A percentile compares a stretch with the other conserved stretches of the same genome.
Conservation (phyloP, 768 basidiomycete genomes). For the Suillus subalutaceus region DNA sequence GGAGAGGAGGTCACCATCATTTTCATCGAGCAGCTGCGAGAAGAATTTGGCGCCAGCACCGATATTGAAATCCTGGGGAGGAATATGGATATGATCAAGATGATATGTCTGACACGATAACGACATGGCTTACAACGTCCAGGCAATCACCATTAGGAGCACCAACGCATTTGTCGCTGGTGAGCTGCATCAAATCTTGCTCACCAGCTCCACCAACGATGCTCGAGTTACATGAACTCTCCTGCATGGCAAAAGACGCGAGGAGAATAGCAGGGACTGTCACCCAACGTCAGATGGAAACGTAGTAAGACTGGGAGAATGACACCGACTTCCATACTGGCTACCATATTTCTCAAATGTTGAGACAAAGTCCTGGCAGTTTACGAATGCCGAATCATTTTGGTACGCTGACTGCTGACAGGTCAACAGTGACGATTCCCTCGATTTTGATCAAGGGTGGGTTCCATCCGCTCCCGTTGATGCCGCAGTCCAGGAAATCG, state of each 20-base stretch:
- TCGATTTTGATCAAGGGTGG: slow-evolving; percentile 63
- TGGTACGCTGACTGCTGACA: slow-evolving; percentile 52
- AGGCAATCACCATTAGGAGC: slow-evolving; percentile 49
- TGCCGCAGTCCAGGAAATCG: slow-evolving; percentile 79
- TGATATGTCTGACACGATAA: slow-evolving; percentile 2
- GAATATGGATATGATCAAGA: not conserved
- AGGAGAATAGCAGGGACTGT: slow-evolving; percentile 74
- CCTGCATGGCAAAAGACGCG: slow-evolving; percentile 90
- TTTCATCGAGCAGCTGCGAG: slow-evolving; percentile 41
- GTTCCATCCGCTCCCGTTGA: slow-evolving; percentile 65
- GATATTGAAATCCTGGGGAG: slow-evolving; percentile 69
- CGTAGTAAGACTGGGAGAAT: slow-evolving; percentile 6
- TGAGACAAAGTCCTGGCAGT: slow-evolving; percentile 52
- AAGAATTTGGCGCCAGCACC: slow-evolving; percentile 66
- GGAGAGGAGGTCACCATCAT: slow-evolving; percentile 55
- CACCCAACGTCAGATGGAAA: slow-evolving; percentile 2
- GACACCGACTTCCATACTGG: slow-evolving; percentile 42
- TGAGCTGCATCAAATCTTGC: slow-evolving; percentile 88
- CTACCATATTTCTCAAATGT: slow-evolving; percentile 63
- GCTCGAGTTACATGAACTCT: slow-evolving; percentile 69
- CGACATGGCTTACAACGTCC: slow-evolving; percentile 35
- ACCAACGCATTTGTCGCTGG: slow-evolving; percentile 71
- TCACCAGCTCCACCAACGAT: slow-evolving; percentile 78
- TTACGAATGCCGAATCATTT: slow-evolving; percentile 55
- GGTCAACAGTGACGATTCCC: slow-evolving; percentile 50